Conservation (phyloP, 208 protist species). For the Trypanosoma rangeli region DNA sequence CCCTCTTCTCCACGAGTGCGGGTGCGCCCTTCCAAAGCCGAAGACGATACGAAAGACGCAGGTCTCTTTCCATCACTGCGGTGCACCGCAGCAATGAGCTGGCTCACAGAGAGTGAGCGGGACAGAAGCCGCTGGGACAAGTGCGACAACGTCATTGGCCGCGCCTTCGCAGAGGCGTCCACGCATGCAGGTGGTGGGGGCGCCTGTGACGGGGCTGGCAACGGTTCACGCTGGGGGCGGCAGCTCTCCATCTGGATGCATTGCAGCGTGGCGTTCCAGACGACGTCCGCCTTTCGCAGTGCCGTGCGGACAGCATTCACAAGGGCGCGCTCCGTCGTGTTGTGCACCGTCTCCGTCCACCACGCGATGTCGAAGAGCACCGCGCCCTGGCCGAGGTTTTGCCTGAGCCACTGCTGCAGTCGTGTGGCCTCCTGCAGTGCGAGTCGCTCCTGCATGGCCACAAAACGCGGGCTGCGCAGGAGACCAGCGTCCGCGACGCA, state of each 20-base stretch:
- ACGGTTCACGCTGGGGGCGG: neutral
- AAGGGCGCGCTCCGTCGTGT: constrained; percentile 23
- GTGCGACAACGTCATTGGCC: neutral
- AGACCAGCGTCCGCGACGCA: constrained; percentile 17
- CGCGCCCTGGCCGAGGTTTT: neutral
- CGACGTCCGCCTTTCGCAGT: constrained; percentile 9
- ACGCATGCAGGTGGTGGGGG: neutral
- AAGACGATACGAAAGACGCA: neutral
- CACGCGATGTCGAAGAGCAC: constrained; percentile 15
- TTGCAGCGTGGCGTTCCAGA: constrained; percentile 20
- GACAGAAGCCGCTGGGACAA: constrained; percentile 6
- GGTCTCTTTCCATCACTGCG: neutral
- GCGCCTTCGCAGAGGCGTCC: neutral
- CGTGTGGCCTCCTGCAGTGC: constrained; percentile 2
- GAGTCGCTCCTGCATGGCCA: constrained; percentile 13
- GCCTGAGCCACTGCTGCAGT: neutral
- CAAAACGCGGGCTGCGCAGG: neutral
- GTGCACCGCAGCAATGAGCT: constrained; percentile 4
- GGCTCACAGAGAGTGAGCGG: constrained; percentile 17
- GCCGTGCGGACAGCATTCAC: constrained; percentile 9
- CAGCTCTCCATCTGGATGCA: neutral
- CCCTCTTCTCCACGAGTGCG: neutral
- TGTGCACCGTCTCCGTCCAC: constrained; percentile 9
- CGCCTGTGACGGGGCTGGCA: neutral
- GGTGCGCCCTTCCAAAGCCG: no score